phyloP scores from a whole-genome alignment of 2,329 filamentous ascomycete genomes.

The Talaromyces sp. region DNA sequence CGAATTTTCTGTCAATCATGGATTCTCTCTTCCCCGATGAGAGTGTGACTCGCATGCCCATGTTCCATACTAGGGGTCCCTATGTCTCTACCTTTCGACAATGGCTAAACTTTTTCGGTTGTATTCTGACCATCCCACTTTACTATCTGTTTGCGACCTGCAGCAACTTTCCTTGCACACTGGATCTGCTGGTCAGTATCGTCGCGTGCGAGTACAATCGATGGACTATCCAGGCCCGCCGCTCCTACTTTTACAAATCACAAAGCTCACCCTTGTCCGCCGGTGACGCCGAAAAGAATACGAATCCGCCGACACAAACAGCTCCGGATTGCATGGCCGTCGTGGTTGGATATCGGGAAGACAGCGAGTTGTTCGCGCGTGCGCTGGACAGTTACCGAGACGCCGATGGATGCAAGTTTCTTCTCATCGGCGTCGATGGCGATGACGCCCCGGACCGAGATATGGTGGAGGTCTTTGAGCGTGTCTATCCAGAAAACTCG shows the following conservation, averaged over 20 bases:
- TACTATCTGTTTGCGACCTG: conserved; percentile 19
- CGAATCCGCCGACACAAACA: conserved; percentile 16
- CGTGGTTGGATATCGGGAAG: conserved; percentile 28
- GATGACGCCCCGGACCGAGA: conserved; percentile 23
- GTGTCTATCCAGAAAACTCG: conserved; percentile 20
- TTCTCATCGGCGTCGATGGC: conserved; percentile 27
- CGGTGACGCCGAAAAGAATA: conserved; percentile 13
- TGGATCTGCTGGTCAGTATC: conserved; percentile 24
- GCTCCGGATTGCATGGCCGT: conserved; percentile 19
- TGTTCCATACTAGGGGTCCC: conserved; percentile 15
- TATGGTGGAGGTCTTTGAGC: conserved; percentile 24
- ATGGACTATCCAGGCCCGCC: conserved; percentile 20
- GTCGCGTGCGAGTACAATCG: conserved; percentile 23
- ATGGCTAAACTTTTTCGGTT: conserved; percentile 22
- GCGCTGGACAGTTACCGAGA: conserved; percentile 25
- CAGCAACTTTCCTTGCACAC: conserved; percentile 20
- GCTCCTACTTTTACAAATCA: conserved; percentile 15
- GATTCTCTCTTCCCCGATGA: neutral
- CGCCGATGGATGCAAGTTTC: conserved; percentile 18
- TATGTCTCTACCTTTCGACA: conserved; percentile 20
- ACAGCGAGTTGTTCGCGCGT: conserved; percentile 21
- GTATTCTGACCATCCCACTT: conserved; percentile 17
- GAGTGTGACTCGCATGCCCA: conserved; percentile 2
- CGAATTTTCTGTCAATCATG: too few species aligned
- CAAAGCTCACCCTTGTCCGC: neutral